A percentile compares a stretch with the other conserved stretches of the same genome.
Evolutionary conservation across 1,284 basidiomycete species (phyloP).

Genomic region (Caloboletus inedulis): DNA sequence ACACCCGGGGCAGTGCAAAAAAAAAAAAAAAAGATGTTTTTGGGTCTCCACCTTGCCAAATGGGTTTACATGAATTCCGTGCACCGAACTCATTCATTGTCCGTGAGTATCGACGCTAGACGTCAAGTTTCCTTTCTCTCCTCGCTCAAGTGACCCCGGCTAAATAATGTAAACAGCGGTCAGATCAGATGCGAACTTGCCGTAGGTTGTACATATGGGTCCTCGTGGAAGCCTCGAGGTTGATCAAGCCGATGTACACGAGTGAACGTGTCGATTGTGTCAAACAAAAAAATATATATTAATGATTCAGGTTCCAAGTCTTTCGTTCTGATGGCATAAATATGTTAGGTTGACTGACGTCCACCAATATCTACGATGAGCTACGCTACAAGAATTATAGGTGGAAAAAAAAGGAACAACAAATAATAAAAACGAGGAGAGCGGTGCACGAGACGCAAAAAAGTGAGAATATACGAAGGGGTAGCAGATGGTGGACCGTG

Average conservation of each 20-base stretch:
- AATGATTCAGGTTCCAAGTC: conserved; percentile 10
- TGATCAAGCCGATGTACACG: no score
- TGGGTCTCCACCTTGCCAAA: not conserved
- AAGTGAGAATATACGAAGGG: no score
- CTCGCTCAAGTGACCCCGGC: not conserved
- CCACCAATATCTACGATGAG: conserved; percentile 30
- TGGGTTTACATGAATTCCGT: no score
- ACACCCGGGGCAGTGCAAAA: not conserved
- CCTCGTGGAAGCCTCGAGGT: conserved; percentile 21
- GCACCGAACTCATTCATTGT: not conserved
- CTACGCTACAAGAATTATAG: conserved; percentile 30
- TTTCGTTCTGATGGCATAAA: no score
- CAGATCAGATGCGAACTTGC: not conserved
- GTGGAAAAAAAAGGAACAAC: not conserved
- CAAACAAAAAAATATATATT: conserved; percentile 19
- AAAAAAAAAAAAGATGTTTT: not conserved
- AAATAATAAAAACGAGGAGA: conserved; percentile 26
- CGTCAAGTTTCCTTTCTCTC: not conserved
- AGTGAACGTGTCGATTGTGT: not conserved
- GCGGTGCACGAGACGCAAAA: not conserved
- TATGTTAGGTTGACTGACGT: no score
- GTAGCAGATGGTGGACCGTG: conserved; percentile 15
- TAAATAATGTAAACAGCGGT: not conserved
- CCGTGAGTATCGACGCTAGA: not conserved
- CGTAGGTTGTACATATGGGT: not conserved